Evolutionary conservation across 768 basidiomycete genomes (phyloP).

Genomic region (Lentinula edodes): DNA sequence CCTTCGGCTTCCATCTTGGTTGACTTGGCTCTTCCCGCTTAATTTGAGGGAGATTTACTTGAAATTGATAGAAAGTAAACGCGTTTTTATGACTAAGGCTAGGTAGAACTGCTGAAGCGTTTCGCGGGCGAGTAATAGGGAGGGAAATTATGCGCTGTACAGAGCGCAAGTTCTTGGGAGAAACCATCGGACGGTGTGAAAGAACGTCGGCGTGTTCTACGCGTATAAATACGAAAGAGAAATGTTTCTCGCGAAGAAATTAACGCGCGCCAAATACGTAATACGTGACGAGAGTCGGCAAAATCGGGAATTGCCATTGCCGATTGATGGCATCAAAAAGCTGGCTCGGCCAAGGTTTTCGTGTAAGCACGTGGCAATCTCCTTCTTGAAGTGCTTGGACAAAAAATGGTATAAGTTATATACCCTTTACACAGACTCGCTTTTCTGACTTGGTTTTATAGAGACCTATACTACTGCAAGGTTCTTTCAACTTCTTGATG

Average conservation of each 20-base stretch:
- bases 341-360: no score
- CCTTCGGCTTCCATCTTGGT: constrained; percentile 32
- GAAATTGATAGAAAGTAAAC: constrained; percentile 5
- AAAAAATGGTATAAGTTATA: constrained; percentile 1
- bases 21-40: constrained; percentile 20
- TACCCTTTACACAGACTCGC: neutral
- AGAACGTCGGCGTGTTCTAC: neutral
- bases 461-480: constrained; percentile 76
- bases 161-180: neutral
- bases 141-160: constrained; percentile 40
- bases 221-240: neutral
- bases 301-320: no score
- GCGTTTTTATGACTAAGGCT: neutral
- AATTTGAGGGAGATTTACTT: constrained; percentile 10
- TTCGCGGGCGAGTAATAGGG: constrained; percentile 26
- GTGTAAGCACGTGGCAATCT: neutral
- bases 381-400: neutral
- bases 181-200: neutral
- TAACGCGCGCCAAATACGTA: no score
- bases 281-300: no score
- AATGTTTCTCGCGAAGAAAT: no score
- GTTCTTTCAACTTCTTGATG: constrained; percentile 22
- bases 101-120: constrained; percentile 1
- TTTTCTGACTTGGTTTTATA: constrained; percentile 17
- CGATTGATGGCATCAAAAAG: no score